phyloP scores from a whole-genome alignment of 306 rosid genomes.

The Cucurbita argyrosperma region DNA sequence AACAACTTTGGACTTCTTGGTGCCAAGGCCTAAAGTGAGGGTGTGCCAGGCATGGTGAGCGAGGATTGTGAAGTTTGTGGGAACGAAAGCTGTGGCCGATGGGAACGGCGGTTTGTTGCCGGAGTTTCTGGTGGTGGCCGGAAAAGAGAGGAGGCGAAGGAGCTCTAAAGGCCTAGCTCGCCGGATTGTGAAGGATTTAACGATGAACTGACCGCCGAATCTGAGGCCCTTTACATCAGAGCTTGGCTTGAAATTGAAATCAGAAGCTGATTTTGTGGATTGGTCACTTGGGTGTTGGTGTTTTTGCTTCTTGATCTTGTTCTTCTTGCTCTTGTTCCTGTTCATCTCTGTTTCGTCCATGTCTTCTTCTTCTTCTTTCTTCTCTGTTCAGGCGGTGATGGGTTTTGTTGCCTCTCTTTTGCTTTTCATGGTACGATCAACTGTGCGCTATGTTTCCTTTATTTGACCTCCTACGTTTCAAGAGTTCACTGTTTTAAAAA shows the following conservation, averaged over 20 bases:
- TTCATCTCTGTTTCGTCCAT: slow-evolving; percentile 41
- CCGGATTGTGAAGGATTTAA: slow-evolving; percentile 82
- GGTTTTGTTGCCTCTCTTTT: slow-evolving; percentile 7
- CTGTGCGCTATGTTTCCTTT: neutral
- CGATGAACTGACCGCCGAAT: slow-evolving; percentile 92
- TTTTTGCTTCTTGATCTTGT: slow-evolving; percentile 74
- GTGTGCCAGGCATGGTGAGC: slow-evolving; percentile 98
- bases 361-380: neutral
- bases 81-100: slow-evolving; percentile 71
- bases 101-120: slow-evolving; percentile 41
- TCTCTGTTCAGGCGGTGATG: neutral
- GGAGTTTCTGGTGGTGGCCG: slow-evolving; percentile 25
- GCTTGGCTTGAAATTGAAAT: slow-evolving; percentile 79
- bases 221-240: slow-evolving; percentile 84
- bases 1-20: slow-evolving; percentile 75
- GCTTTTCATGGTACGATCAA: slow-evolving; percentile 7
- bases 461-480: neutral
- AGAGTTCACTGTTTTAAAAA: neutral
- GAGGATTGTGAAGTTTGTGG: slow-evolving; percentile 87
- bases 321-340: slow-evolving; percentile 22
- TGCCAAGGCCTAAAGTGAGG: slow-evolving; percentile 86
- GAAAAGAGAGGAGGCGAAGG: slow-evolving; percentile 57
- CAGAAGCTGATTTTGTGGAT: slow-evolving; percentile 45
- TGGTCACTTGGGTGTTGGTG: slow-evolving; percentile 84
- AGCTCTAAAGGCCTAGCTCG: slow-evolving; percentile 65